phyloP scores from a whole-genome alignment of 805 yeast species.

The Saturnispora galanensis region DNA sequence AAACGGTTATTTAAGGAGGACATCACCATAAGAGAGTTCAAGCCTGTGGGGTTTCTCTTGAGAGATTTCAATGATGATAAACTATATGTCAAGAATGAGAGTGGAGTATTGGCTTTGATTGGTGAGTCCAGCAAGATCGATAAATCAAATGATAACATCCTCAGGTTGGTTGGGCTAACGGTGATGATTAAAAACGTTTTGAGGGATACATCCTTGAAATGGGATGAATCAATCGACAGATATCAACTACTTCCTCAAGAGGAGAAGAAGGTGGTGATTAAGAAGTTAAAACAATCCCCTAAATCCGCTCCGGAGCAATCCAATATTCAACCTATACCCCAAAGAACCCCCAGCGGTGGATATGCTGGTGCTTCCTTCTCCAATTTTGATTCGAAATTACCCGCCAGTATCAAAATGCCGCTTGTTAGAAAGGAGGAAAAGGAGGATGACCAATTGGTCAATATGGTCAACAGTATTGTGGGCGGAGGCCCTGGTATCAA shows the following conservation, averaged over 20 bases:
- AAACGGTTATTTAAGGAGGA: constrained; percentile 54
- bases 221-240: constrained; percentile 1
- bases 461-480: constrained; percentile 3
- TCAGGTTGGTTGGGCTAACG: constrained; percentile 29
- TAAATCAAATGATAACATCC: constrained; percentile 22
- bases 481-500: neutral
- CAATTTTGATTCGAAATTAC: constrained; percentile 8
- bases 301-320: neutral
- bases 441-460: constrained; percentile 4
- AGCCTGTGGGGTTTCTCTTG: constrained; percentile 42
- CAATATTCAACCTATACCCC: neutral
- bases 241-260: neutral
- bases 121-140: constrained; percentile 19
- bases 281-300: neutral
- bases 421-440: constrained; percentile 10
- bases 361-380: constrained; percentile 14
- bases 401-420: constrained; percentile 8
- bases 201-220: constrained; percentile 23
- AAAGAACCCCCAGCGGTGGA: constrained; percentile 1
- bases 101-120: constrained; percentile 23
- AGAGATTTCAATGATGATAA: constrained; percentile 53
- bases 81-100: constrained; percentile 29
- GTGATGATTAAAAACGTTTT: constrained; percentile 23
- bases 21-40: constrained; percentile 49
- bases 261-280: neutral